These are phyloP conservation scores for Phoma sp. DNA, from an alignment of 2,329 filamentous ascomycete species.

Conservation along the genomic window DNA sequence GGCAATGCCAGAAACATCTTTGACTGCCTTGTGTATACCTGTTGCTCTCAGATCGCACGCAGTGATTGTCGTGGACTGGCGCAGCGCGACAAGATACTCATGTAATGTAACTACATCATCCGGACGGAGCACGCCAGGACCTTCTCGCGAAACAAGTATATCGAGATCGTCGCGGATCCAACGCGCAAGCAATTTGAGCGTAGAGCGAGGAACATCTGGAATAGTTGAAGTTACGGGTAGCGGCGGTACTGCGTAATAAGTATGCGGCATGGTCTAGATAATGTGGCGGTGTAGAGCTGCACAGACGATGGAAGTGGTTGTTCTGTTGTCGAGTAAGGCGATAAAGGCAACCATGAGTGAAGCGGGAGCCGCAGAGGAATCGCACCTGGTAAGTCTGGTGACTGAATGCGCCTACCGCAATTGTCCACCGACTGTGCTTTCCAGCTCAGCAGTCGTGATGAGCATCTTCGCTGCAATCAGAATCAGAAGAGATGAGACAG, in stretches of 20 bases:
- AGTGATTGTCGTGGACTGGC: slow-evolving; percentile 32
- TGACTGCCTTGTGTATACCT: slow-evolving; percentile 55
- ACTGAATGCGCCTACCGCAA: too few relatives aligned
- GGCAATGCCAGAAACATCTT: slow-evolving; percentile 51
- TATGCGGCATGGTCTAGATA: background rate
- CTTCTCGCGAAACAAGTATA: slow-evolving; percentile 52
- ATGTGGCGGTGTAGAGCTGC: background rate
- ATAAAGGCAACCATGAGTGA: background rate
- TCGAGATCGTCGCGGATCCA: slow-evolving; percentile 59
- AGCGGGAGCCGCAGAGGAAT: background rate
- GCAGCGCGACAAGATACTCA: slow-evolving; percentile 46
- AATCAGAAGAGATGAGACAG: too few relatives aligned
- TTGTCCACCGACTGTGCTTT: too few relatives aligned
- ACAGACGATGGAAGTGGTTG: background rate
- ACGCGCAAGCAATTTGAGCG: slow-evolving; percentile 45
- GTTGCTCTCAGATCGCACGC: slow-evolving; percentile 49
- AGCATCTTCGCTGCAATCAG: too few relatives aligned
- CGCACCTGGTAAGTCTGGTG: background rate
- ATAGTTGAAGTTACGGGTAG: background rate
- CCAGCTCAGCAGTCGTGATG: too few relatives aligned
- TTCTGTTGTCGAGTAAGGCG: background rate
- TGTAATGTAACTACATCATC: slow-evolving; percentile 54
- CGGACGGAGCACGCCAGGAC: slow-evolving; percentile 49
- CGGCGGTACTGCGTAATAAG: background rate
- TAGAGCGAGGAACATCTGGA: background rate